Percentiles rank a stretch among this genome's conserved stretches.
These are phyloP conservation scores for Fraxinus anomala DNA, from an alignment of 257 asterid species.

Conservation along the genomic window DNA sequence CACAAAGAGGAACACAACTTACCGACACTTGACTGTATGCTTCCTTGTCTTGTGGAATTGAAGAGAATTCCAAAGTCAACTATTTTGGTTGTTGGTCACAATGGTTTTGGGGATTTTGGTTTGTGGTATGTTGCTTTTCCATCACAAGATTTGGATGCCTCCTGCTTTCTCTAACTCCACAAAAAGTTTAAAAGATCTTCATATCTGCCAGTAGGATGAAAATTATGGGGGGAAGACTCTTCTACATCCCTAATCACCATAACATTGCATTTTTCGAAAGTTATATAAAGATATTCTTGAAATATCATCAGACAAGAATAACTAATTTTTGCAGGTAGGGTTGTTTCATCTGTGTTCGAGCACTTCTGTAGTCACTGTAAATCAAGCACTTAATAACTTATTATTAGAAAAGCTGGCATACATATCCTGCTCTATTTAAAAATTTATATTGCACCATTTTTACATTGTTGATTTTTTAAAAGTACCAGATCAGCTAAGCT, in stretches of 20 bases:
- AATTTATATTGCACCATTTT: background rate
- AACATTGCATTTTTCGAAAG: background rate
- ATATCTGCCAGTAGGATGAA: background rate
- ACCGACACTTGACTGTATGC: slow-evolving; percentile 58
- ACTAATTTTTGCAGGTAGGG: background rate
- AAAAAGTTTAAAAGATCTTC: background rate
- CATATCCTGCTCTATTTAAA: background rate
- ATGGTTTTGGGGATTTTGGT: slow-evolving; percentile 77
- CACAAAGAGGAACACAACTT: slow-evolving; percentile 55
- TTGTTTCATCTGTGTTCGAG: background rate
- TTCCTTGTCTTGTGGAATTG: slow-evolving; percentile 64
- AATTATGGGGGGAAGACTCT: background rate
- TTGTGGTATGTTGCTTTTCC: slow-evolving; percentile 60
- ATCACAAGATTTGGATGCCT: background rate
- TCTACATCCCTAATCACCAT: background rate
- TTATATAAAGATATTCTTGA: background rate
- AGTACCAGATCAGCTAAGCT: slow-evolving; percentile 1
- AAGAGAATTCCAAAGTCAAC: slow-evolving; percentile 69
- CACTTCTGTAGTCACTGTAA: background rate
- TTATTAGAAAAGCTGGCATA: background rate
- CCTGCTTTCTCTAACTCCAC: background rate
- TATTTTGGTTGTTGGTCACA: slow-evolving; percentile 74
- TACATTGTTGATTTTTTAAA: background rate
- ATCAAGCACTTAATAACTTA: background rate
- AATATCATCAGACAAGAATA: background rate